These are phyloP conservation scores for Cenchrus americanus DNA, from an alignment of 176 grass and related monocot species.

Conservation along the genomic window DNA sequence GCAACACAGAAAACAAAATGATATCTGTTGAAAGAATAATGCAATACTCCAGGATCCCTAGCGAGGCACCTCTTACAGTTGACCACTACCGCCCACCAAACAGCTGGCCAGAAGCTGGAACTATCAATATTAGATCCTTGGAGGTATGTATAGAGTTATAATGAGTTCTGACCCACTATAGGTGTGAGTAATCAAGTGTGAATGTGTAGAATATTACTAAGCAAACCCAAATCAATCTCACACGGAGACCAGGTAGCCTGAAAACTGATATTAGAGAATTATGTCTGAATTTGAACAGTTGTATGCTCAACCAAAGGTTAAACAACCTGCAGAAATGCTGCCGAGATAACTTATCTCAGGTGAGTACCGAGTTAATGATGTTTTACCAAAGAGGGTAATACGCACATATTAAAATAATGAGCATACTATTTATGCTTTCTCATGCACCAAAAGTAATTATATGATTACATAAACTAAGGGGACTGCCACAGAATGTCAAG, in stretches of 20 bases:
- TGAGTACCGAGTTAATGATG: not conserved
- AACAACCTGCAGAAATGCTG: not conserved
- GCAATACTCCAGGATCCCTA: constrained; percentile 86
- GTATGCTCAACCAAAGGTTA: constrained; percentile 16
- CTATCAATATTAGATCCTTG: constrained; percentile 75
- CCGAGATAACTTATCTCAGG: not conserved
- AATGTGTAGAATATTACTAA: not conserved
- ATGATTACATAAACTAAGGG: not conserved
- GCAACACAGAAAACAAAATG: constrained; percentile 97
- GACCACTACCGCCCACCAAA: constrained; percentile 51
- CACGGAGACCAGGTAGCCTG: not conserved
- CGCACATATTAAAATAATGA: not conserved
- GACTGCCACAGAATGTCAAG: not conserved
- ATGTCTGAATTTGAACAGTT: constrained; percentile 27
- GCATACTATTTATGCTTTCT: not conserved
- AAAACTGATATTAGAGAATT: not conserved
- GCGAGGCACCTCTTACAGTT: constrained; percentile 87
- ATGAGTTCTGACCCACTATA: not conserved
- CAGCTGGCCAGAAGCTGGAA: constrained; percentile 86
- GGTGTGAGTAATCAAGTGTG: not conserved
- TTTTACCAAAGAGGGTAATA: constrained; percentile 24
- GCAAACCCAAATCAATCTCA: not conserved
- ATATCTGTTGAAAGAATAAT: constrained; percentile 98
- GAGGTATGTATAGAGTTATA: constrained; percentile 60
- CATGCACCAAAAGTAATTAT: not conserved